Percentiles rank a stretch among this genome's conserved stretches.
Conservation (phyloP, 2,329 filamentous ascomycete species). For the Arthrobotrys conoides region DNA sequence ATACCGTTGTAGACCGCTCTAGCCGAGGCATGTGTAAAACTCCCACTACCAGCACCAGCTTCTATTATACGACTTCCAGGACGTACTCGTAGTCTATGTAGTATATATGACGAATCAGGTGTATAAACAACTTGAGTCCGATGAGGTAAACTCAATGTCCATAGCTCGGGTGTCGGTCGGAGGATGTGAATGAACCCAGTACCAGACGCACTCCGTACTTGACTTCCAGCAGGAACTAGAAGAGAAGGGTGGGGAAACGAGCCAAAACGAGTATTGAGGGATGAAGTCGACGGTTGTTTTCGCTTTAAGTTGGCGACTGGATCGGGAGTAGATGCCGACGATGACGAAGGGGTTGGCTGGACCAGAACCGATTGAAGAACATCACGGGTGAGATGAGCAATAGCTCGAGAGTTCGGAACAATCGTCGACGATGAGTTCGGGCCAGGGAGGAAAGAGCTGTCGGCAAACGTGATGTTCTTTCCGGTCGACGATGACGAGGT, state of each 20-base stretch:
- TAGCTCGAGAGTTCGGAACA: slow-evolving; percentile 42
- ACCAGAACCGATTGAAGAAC: slow-evolving; percentile 45
- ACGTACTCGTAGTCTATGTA: slow-evolving; percentile 80
- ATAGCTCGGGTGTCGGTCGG: slow-evolving; percentile 83
- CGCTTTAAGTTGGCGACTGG: slow-evolving; percentile 57
- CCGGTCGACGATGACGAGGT: slow-evolving; percentile 5
- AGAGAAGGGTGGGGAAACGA: slow-evolving; percentile 87
- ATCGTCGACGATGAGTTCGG: slow-evolving; percentile 27
- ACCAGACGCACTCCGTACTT: slow-evolving; percentile 49
- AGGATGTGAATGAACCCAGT: slow-evolving; percentile 83
- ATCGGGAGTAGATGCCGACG: slow-evolving; percentile 37
- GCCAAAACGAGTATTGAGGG: slow-evolving; percentile 93
- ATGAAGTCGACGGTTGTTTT: slow-evolving; percentile 45
- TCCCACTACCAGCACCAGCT: slow-evolving; percentile 84
- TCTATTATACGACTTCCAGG: slow-evolving; percentile 83
- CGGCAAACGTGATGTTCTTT: slow-evolving; percentile 37
- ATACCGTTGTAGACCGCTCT: slow-evolving; percentile 82
- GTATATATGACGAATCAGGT: slow-evolving; percentile 86
- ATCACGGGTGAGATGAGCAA: slow-evolving; percentile 60
- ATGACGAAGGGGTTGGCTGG: slow-evolving; percentile 23
- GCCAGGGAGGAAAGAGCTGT: slow-evolving; percentile 50
- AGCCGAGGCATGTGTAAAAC: slow-evolving; percentile 84
- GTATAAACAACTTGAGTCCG: slow-evolving; percentile 89
- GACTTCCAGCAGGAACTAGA: slow-evolving; percentile 74
- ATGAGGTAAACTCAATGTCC: slow-evolving; percentile 84